phyloP scores from a whole-genome alignment of 2,329 filamentous ascomycete species.

The Aspergillus hiratsukae region DNA sequence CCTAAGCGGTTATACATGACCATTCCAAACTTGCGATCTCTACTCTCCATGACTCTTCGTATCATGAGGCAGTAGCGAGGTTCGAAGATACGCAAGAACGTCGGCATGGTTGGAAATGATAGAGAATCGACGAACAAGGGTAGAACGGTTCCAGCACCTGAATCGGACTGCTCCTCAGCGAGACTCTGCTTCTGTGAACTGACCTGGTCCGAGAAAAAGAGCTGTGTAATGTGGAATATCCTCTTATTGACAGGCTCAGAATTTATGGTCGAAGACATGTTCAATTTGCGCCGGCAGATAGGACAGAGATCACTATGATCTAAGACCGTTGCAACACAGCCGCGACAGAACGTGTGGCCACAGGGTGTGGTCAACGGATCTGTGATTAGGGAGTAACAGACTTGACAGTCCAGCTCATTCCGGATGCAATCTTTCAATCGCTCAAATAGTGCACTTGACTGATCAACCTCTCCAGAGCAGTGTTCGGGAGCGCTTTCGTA shows the following conservation, averaged over 20 bases:
- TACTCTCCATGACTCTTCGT: slow-evolving; percentile 64
- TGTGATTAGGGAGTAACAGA: slow-evolving; percentile 77
- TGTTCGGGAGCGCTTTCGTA: slow-evolving; percentile 35
- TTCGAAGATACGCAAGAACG: slow-evolving; percentile 87
- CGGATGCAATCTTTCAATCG: slow-evolving; percentile 59
- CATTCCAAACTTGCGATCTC: slow-evolving; percentile 78
- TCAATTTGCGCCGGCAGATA: slow-evolving; percentile 66
- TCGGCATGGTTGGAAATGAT: slow-evolving; percentile 76
- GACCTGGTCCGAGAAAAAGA: slow-evolving; percentile 66
- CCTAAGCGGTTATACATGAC: slow-evolving; percentile 62
- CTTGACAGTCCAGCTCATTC: slow-evolving; percentile 77
- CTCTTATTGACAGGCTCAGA: slow-evolving; percentile 57
- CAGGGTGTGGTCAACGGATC: slow-evolving; percentile 81
- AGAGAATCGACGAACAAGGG: slow-evolving; percentile 79
- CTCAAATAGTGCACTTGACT: slow-evolving; percentile 51
- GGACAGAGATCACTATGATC: slow-evolving; percentile 77
- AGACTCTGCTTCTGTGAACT: slow-evolving; percentile 52
- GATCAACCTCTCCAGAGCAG: slow-evolving; percentile 2
- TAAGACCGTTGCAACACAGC: slow-evolving; percentile 70
- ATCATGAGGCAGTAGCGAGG: slow-evolving; percentile 91
- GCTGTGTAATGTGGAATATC: slow-evolving; percentile 59
- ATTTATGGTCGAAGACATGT: slow-evolving; percentile 47
- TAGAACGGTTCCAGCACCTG: slow-evolving; percentile 55
- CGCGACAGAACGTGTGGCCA: slow-evolving; percentile 83
- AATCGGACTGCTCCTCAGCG: slow-evolving; percentile 53